Conservation (phyloP, 768 basidiomycete species). For the Russula sp. region DNA sequence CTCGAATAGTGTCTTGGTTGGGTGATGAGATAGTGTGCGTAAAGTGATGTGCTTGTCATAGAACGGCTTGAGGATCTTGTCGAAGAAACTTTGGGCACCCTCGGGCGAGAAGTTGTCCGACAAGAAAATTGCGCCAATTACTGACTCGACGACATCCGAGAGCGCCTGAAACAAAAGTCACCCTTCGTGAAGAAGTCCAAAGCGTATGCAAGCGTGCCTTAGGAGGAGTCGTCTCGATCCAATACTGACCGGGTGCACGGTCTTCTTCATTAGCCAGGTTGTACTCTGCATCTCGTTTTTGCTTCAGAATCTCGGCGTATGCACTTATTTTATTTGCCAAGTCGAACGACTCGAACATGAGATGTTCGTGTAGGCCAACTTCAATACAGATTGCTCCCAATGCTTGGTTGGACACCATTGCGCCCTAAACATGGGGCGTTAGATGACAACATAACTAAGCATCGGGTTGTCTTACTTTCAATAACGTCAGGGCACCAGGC, state of each 20-base stretch:
- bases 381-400: slow-evolving; percentile 74
- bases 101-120: slow-evolving; percentile 64
- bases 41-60: slow-evolving; percentile 72
- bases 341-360: slow-evolving; percentile 55
- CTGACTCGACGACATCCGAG: slow-evolving; percentile 77
- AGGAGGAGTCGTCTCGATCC: slow-evolving; percentile 72
- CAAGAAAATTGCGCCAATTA: slow-evolving; percentile 75
- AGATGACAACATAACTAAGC: background rate
- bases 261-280: slow-evolving; percentile 47
- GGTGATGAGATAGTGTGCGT: slow-evolving; percentile 71
- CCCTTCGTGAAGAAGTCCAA: background rate
- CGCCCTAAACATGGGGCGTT: slow-evolving; percentile 48
- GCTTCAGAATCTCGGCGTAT: slow-evolving; percentile 51
- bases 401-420: slow-evolving; percentile 82
- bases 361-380: slow-evolving; percentile 59
- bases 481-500: slow-evolving; percentile 72
- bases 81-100: slow-evolving; percentile 64
- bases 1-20: slow-evolving; percentile 72
- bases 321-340: slow-evolving; percentile 50
- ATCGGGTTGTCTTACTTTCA: slow-evolving; percentile 53
- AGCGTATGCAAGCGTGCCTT: slow-evolving; percentile 49
- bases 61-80: slow-evolving; percentile 69
- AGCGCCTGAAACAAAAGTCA: slow-evolving; percentile 48
- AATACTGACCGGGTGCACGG: slow-evolving; percentile 64
- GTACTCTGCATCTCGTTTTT: slow-evolving; percentile 48